Evolutionary conservation across 495 filamentous ascomycete genomes (phyloP).

Genomic region (Aspergillus incahuasiensis): DNA sequence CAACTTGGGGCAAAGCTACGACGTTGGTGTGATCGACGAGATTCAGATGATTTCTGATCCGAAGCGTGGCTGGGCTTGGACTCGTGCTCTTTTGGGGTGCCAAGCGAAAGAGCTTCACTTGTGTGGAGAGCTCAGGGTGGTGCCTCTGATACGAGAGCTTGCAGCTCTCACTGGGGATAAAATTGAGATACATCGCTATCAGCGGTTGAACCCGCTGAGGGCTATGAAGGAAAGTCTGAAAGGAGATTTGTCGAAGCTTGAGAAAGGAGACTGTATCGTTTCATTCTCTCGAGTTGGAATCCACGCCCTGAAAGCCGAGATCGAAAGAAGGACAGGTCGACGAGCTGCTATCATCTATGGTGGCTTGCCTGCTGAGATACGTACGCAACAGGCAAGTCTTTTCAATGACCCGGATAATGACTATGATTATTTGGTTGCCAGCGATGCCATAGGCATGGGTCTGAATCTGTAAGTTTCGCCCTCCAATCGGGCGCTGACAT

Average conservation of each 20-base stretch:
- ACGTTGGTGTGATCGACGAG: conserved; percentile 95
- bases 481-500: neutral
- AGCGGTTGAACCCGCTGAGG: conserved; percentile 74
- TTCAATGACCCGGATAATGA: conserved; percentile 95
- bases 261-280: conserved; percentile 89
- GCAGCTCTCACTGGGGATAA: conserved; percentile 77
- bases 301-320: conserved; percentile 70
- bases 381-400: conserved; percentile 80
- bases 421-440: conserved; percentile 90
- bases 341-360: conserved; percentile 93
- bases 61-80: conserved; percentile 94
- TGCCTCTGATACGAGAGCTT: conserved; percentile 76
- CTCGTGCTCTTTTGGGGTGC: conserved; percentile 81
- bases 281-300: conserved; percentile 77
- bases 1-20: conserved; percentile 60
- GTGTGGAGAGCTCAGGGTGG: conserved; percentile 82
- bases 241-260: conserved; percentile 58
- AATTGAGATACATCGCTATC: conserved; percentile 72
- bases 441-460: conserved; percentile 97
- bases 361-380: conserved; percentile 82
- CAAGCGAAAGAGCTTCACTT: conserved; percentile 86
- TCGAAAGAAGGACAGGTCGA: conserved; percentile 69
- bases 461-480: conserved; percentile 65
- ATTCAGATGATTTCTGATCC: conserved; percentile 91
- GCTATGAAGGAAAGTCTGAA: conserved; percentile 57